A percentile compares a stretch with the other conserved stretches of the same genome.
Evolutionary conservation across 2,329 filamentous ascomycete genomes (phyloP).

Genomic region (Apiospora aurea): DNA sequence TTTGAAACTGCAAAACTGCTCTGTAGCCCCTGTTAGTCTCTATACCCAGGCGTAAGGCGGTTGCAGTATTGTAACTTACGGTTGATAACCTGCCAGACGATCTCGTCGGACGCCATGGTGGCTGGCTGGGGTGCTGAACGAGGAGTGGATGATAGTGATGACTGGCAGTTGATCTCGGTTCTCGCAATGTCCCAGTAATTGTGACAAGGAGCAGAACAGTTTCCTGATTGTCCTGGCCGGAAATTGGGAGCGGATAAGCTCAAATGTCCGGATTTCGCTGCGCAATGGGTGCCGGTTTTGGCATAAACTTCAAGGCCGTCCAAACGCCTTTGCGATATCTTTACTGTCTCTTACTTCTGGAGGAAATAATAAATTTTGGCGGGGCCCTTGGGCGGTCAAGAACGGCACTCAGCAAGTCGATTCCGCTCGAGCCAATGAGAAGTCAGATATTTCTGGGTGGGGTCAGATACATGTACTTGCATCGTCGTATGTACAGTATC

Average conservation of each 20-base stretch:
- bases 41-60: too few relatives aligned
- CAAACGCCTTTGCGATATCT: slow-evolving; percentile 15
- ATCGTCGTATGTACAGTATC: background rate
- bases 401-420: background rate
- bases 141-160: background rate
- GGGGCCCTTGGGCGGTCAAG: slow-evolving; percentile 24
- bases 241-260: background rate
- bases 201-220: background rate
- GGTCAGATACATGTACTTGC: background rate
- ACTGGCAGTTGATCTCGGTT: background rate
- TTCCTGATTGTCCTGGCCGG: background rate
- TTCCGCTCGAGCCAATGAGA: slow-evolving; percentile 20
- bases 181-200: background rate
- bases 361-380: slow-evolving; percentile 25
- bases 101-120: slow-evolving; percentile 89
- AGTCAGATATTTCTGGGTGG: background rate
- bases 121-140: background rate
- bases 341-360: background rate
- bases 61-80: slow-evolving; percentile 59
- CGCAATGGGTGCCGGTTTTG: background rate
- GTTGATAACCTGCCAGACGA: slow-evolving; percentile 96
- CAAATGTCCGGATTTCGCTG: background rate
- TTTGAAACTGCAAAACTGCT: slow-evolving; percentile 90
- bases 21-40: slow-evolving; percentile 74
- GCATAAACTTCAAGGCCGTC: background rate